Conservation (phyloP, 176 grass and related monocot genomes). For the Hyparrhenia diplandra region DNA sequence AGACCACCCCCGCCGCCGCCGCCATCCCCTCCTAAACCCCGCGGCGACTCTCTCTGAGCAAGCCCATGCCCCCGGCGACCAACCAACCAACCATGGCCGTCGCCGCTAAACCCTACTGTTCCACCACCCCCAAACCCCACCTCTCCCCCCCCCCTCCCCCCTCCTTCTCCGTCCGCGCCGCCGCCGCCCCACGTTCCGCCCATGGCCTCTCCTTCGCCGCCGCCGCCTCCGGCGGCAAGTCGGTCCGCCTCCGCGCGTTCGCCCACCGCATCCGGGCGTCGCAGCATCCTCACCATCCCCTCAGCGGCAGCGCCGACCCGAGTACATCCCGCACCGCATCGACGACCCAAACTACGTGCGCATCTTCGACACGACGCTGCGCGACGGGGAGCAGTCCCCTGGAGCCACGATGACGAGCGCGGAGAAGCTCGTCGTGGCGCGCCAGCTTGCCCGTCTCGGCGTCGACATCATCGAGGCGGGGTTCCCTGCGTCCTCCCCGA, state of each 20-base stretch:
- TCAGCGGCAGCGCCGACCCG: conserved; percentile 18
- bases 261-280: background rate
- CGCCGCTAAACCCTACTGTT: conserved; percentile 19
- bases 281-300: background rate
- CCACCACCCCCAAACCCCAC: background rate
- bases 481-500: background rate
- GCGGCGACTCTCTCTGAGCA: background rate
- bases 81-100: conserved; percentile 33
- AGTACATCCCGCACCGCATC: conserved; percentile 51
- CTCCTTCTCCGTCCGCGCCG: background rate
- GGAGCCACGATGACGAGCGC: conserved; percentile 91
- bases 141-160: background rate
- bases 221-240: background rate
- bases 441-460: background rate
- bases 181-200: background rate
- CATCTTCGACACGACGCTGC: conserved; percentile 94
- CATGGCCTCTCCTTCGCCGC: background rate
- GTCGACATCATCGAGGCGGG: conserved; percentile 3
- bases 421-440: conserved; percentile 82
- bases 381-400: conserved; percentile 90
- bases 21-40: background rate
- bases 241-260: background rate
- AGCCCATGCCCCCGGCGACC: background rate
- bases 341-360: conserved; percentile 79
- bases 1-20: background rate